Evolutionary conservation across 371 early-diverging fungal species (phyloP), one percentile per base, ranked within the genome.

Genomic region (Actinomortierella ambigua): DNA sequence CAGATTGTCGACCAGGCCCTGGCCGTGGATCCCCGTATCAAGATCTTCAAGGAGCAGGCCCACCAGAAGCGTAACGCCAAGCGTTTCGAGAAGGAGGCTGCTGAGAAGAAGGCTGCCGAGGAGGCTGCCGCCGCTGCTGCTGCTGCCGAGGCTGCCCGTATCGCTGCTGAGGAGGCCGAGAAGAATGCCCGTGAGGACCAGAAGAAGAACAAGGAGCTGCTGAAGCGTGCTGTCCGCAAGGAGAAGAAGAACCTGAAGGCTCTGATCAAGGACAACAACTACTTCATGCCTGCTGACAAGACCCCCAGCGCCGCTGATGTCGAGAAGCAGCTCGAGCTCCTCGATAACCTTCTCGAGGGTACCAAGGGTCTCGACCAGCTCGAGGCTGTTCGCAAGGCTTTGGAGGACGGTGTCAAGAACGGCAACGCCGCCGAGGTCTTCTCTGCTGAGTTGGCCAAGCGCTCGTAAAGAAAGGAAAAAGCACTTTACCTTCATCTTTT

Each of bases 211-310:
- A 88, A 90, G 81, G 88, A 88, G 61, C 77, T 80, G 57, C 73
- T 80, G 59, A 95, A 95, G 87, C 91, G 92, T 77, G 84, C 79
- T 44, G 82, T 95, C 70, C 90, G 90, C 80, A 94, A 93, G 86
- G 94, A 95, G 78, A 93, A 94, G 88, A 96, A 95, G 84, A 86
- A 82, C 59, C 85, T 97, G 75, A 90, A 91, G 83, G 76, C 83
- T n/a, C 65, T 93, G 54, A 77, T 94, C 71, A 87, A 91, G 75
- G 88, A 84, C 39, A 81, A 90, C 85, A 89, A 91, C 85, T 92
- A 90, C 80, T 92, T 89, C 81, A 77, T 92, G 56, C 76, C 85
- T 41, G 79, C 82, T 48, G 83, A 65, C 64, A 68, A 75, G 44
- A 52, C 80, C 26, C 75, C 83, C n/a, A 79, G 87, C 18, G 82